Conservation (phyloP, 2,329 filamentous ascomycete genomes). For the Neonectria ditissima region DNA sequence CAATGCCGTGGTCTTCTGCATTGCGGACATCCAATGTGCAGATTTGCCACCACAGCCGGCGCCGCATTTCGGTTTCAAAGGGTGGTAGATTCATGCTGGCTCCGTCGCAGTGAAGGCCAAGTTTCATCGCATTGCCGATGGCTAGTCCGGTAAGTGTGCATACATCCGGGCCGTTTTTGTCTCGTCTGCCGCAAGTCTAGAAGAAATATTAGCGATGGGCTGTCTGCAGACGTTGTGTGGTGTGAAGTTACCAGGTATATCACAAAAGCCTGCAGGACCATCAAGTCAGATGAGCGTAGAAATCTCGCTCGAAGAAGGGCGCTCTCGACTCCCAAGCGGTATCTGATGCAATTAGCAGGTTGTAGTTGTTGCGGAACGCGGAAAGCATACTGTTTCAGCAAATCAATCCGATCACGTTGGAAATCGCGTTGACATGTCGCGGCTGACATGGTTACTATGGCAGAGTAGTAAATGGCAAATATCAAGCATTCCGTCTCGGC, state of each 20-base stretch:
- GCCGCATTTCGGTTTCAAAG: conserved; percentile 65
- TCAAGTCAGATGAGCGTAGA: conserved; percentile 21
- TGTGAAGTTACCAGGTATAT: conserved; percentile 28
- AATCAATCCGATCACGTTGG: not conserved
- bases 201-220: not conserved
- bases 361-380: not conserved
- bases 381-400: conserved; percentile 16
- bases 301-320: conserved; percentile 23
- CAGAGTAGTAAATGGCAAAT: conserved; percentile 33
- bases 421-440: conserved; percentile 20
- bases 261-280: conserved; percentile 31
- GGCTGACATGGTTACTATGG: conserved; percentile 12
- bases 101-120: conserved; percentile 41
- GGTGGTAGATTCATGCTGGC: conserved; percentile 52
- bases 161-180: conserved; percentile 25
- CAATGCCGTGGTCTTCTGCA: conserved; percentile 64
- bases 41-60: conserved; percentile 66
- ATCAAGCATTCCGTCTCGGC: conserved; percentile 21
- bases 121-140: conserved; percentile 28
- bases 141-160: conserved; percentile 27
- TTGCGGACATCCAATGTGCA: conserved; percentile 61
- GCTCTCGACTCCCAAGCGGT: conserved; percentile 14
- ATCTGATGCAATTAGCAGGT: not conserved
- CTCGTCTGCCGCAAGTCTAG: conserved; percentile 11
- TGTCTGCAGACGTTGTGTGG: not conserved